Base-by-base conservation (phyloP, 2,329 filamentous ascomycete species). In the Elsinoe perseae region DNA sequence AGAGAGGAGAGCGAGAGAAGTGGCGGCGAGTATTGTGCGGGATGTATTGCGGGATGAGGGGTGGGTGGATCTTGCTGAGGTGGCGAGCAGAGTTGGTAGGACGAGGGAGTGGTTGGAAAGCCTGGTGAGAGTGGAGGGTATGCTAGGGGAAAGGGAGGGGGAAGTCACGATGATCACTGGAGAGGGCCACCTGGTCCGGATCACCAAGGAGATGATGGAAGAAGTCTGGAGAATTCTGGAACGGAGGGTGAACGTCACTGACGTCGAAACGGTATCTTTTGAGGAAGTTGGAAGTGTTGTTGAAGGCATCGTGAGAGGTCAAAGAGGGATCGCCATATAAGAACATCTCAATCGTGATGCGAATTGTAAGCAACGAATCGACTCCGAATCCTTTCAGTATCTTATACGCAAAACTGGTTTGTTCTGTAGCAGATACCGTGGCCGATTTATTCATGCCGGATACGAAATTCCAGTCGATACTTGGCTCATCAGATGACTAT, bases 21-120 rank as follows among this genome's bases (percentile, higher is more conserved):
- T 57, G 8, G 65, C 59, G 28, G 68, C 75, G 10, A 61, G 60
- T 34, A 57, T 66, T 25, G 64, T 73, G 40, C 65, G 63, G 57
- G 58, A 63, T 23, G 63, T 62, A 20, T 48, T 73, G 38, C 63
- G 66, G 10, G 61, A 60, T 54, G 61, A 54, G 18, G 64, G 65
- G 14, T 64, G 63, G 59, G 64, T 68, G 54, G 67, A 70, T 63
- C 58, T 77, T 56, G 69, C 66, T 20, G 70, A 72, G 25, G 69
- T 76, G 23, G 73, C 70, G 48, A 68, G 63, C 58, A 60, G 59
- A 23, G 69, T 77, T 53, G 73, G 71, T 1, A 73, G 69, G 23
- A 70, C 72, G 56, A 65, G 63, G 38, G 60, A 71, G 38, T 76
- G 73, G 72, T 65, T 76, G 6, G 73, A 75, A 63, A 66, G 66